Evolutionary conservation across 306 rosid genomes (phyloP), one percentile per base, ranked within the genome.

Genomic region (Cucurbita pepo): DNA sequence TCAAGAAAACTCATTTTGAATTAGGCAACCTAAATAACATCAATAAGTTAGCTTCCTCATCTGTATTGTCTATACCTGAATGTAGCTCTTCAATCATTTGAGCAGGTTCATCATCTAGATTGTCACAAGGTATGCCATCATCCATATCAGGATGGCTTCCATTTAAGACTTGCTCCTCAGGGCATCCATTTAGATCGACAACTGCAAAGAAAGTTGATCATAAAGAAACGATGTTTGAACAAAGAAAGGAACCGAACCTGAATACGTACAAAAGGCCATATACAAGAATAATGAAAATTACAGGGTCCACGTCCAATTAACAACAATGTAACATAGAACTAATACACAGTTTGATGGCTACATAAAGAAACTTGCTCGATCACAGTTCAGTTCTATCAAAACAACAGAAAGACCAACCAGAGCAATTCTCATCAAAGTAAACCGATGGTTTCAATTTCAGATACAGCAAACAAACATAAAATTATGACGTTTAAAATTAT

Each of bases 71-170:
- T 38, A 58, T 79, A 95, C 99, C 99, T 55, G 96, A 85, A 78
- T 83, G 89, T 10, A 77, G 72, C 74, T 95, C 97, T 82, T 95
- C 97, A 75, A 84, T 80, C 96, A 91, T 89, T 5, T 88, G 96
- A 81, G 79, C 91, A 36, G 82, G 78, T 69, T 95, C 97, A 81
- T 89, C 97, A 36, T 91, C 96, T 66, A 83, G 87, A 75, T 91
- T 88, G 75, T 85, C 96, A 76, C 79, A 78, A 48, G 83, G 79
- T n/a, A 69, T 82, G 30, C 56, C 79, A 76, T 95, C 99, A 77
- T 91, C 97, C 81, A 79, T 84, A 60, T 91, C 97, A 65, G 95
- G 89, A 63, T 91, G 99, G 74, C 84, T 84, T 78, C 76, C 85
- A 18, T 76, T 86, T 85, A 89, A 84, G 77, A 85, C 76, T 84